phyloP scores from a whole-genome alignment of 2,329 filamentous ascomycete genomes.

The Talaromyces pinophilus region DNA sequence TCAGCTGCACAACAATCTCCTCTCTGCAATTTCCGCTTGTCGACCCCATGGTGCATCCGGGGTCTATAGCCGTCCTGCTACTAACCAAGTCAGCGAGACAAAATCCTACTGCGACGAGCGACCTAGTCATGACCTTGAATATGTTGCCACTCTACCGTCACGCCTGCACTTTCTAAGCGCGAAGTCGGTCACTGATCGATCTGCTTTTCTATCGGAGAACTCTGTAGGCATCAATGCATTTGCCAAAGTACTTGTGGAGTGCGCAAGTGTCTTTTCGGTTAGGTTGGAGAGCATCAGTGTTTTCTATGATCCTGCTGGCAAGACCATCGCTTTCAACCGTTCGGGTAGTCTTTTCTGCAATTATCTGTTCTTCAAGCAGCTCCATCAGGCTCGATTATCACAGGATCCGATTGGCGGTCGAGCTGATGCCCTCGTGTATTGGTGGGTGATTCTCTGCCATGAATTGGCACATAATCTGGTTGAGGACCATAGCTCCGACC shows the following conservation, averaged over 20 bases:
- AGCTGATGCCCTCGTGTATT: conserved; percentile 75
- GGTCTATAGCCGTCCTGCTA: conserved; percentile 72
- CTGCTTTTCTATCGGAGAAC: conserved; percentile 63
- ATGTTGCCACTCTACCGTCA: conserved; percentile 68
- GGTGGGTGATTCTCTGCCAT: conserved; percentile 95
- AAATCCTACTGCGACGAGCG: conserved; percentile 82
- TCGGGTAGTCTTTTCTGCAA: conserved; percentile 92
- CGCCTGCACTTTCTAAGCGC: conserved; percentile 74
- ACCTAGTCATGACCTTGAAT: conserved; percentile 70
- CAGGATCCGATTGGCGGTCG: conserved; percentile 47
- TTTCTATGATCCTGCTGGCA: conserved; percentile 77
- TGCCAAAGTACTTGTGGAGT: conserved; percentile 66
- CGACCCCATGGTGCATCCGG: conserved; percentile 72
- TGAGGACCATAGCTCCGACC: conserved; percentile 70
- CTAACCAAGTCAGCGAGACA: conserved; percentile 75
- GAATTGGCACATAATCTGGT: conserved; percentile 95
- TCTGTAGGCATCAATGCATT: conserved; percentile 67
- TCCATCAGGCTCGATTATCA: conserved; percentile 63
- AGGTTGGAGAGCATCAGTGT: conserved; percentile 72
- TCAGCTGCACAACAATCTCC: conserved; percentile 54
- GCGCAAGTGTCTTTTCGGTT: conserved; percentile 72
- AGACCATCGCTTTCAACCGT: conserved; percentile 90
- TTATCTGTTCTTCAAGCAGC: conserved; percentile 77
- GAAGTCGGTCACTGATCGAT: conserved; percentile 54
- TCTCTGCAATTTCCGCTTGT: conserved; percentile 76